A percentile compares a stretch with the other conserved stretches of the same genome.
These are phyloP conservation scores for Floccularia luteovirens DNA, from an alignment of 768 basidiomycete species.

Conservation along the genomic window DNA sequence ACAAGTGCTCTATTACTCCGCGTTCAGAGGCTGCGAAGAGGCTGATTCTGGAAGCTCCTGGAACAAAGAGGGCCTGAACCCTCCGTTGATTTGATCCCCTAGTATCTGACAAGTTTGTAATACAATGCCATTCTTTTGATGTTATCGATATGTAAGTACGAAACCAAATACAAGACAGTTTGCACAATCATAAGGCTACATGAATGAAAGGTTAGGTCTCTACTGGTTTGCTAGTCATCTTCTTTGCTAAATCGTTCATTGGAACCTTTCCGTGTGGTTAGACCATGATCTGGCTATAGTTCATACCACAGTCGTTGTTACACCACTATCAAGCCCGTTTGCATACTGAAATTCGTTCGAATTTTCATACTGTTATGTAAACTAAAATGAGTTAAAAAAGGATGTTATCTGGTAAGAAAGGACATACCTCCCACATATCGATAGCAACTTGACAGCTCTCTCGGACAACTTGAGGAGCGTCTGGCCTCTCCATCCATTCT, in stretches of 20 bases:
- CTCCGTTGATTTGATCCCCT: too few relatives aligned
- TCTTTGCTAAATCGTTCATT: too few relatives aligned
- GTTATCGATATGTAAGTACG: too few relatives aligned
- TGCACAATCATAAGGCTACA: too few relatives aligned
- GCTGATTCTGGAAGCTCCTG: neutral
- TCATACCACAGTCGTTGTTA: conserved; percentile 7
- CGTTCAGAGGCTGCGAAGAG: neutral
- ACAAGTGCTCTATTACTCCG: neutral
- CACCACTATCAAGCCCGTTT: conserved; percentile 22
- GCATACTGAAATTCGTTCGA: conserved; percentile 80
- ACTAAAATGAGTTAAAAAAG: neutral
- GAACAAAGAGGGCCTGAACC: neutral
- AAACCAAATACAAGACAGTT: too few relatives aligned
- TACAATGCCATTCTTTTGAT: too few relatives aligned
- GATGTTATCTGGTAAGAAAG: conserved; percentile 3
- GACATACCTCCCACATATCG: conserved; percentile 94
- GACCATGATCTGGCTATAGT: too few relatives aligned
- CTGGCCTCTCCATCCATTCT: conserved; percentile 74
- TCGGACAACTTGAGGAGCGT: conserved; percentile 82
- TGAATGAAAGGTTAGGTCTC: too few relatives aligned
- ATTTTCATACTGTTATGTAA: conserved; percentile 70
- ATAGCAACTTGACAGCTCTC: conserved; percentile 96
- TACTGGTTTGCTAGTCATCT: too few relatives aligned
- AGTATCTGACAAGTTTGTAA: too few relatives aligned
- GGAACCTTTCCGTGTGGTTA: too few relatives aligned